Conservation (phyloP, 805 yeast genomes). For the Citeromyces nyonsensis region DNA sequence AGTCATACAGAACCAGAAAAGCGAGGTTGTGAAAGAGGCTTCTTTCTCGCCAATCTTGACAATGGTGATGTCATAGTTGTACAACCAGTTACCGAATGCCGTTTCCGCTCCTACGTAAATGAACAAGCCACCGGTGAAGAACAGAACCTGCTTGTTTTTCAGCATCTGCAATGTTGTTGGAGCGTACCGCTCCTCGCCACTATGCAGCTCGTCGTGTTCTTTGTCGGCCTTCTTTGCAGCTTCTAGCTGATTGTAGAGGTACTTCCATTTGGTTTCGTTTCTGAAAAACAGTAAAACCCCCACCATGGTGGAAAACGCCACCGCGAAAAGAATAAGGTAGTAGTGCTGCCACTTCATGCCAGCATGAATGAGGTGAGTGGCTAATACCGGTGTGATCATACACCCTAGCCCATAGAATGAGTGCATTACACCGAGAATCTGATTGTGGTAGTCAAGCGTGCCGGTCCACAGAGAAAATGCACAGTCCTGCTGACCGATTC, state of each 20-base stretch:
- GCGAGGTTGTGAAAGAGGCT: conserved; percentile 30
- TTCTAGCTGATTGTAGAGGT: conserved; percentile 12
- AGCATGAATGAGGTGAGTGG: conserved; percentile 21
- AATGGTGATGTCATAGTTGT: conserved; percentile 27
- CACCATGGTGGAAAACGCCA: conserved; percentile 12
- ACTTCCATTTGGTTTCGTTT: conserved; percentile 29
- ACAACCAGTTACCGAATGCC: conserved; percentile 37
- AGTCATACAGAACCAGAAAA: conserved; percentile 36
- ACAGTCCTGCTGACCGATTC: too few species aligned
- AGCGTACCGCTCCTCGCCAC: conserved; percentile 7
- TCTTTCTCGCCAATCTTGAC: conserved; percentile 16
- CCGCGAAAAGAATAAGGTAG: conserved; percentile 18
- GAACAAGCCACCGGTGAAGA: conserved; percentile 24
- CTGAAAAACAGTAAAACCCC: conserved; percentile 15
- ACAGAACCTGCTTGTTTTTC: conserved; percentile 19
- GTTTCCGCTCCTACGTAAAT: conserved; percentile 36
- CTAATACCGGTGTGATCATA: conserved; percentile 20
- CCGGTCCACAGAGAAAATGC: too few species aligned
- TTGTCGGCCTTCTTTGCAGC: conserved; percentile 4
- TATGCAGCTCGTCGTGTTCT: too few species aligned
- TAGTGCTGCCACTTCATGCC: conserved; percentile 27
- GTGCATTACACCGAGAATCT: too few species aligned
- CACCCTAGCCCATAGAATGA: too few species aligned
- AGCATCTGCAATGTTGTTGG: conserved; percentile 10
- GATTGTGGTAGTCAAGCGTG: too few species aligned